Conservation (phyloP, 139 green algal species). For the Picochlorum sp. region DNA sequence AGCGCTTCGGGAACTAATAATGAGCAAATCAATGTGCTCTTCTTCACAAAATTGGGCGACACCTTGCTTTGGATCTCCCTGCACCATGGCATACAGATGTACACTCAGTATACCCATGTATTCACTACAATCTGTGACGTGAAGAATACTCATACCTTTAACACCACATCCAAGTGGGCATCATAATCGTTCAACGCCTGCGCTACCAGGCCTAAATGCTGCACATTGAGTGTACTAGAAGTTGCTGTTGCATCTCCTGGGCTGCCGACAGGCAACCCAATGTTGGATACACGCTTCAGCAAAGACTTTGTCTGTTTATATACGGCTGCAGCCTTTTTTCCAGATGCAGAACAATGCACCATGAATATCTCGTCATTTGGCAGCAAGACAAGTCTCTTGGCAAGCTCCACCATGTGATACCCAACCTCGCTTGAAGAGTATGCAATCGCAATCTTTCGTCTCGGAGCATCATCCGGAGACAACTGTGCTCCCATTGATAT, state of each 20-base stretch:
- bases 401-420: slow-evolving; percentile 7
- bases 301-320: slow-evolving; percentile 13
- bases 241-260: slow-evolving; percentile 12
- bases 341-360: slow-evolving; percentile 21
- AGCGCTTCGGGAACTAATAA: slow-evolving; percentile 26
- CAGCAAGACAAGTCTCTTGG: slow-evolving; percentile 10
- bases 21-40: slow-evolving; percentile 37
- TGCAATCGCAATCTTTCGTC: slow-evolving; percentile 30
- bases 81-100: neutral
- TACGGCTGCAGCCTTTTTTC: slow-evolving; percentile 8
- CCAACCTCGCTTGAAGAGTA: slow-evolving; percentile 19
- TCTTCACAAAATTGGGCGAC: slow-evolving; percentile 26
- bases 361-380: slow-evolving; percentile 35
- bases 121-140: too few relatives aligned
- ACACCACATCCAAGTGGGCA: slow-evolving; percentile 19
- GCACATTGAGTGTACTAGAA: slow-evolving; percentile 18
- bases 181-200: slow-evolving; percentile 9
- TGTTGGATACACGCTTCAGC: neutral
- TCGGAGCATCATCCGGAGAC: slow-evolving; percentile 1
- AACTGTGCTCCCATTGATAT: neutral
- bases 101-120: too few relatives aligned
- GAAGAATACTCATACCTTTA: neutral
- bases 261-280: neutral
- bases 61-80: slow-evolving; percentile 25
- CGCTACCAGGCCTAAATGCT: neutral